A percentile compares a stretch with the other conserved stretches of the same genome.
Conservation (phyloP, 1,139 yeast species). For the Kurtzmaniella natalensis region DNA sequence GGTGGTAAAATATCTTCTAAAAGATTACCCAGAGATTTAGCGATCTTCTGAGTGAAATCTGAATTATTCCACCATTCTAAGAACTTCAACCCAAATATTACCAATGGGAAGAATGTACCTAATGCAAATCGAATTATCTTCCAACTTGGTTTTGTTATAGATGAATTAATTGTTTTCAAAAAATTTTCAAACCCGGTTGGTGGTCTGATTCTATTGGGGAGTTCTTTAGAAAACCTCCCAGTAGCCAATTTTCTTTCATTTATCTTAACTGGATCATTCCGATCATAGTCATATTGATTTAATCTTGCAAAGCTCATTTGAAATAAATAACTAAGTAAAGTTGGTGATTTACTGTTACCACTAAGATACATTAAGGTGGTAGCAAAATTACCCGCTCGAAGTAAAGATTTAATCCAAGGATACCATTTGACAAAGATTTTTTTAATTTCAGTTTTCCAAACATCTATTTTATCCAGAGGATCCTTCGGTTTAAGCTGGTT, state of each 20-base stretch:
- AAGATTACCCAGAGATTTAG: slow-evolving; percentile 47
- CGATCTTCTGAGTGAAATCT: slow-evolving; percentile 62
- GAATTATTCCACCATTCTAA: slow-evolving; percentile 94
- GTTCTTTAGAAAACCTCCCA: slow-evolving; percentile 5
- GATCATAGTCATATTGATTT: slow-evolving; percentile 55
- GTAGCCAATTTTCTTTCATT: slow-evolving; percentile 9
- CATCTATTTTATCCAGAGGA: slow-evolving; percentile 25
- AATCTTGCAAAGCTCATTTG: slow-evolving; percentile 69
- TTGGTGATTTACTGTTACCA: slow-evolving; percentile 62
- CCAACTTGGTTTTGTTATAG: slow-evolving; percentile 39
- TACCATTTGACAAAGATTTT: slow-evolving; percentile 52
- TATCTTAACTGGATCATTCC: slow-evolving; percentile 33
- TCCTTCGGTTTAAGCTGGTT: slow-evolving; percentile 36
- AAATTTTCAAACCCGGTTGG: slow-evolving; percentile 48
- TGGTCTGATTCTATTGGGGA: slow-evolving; percentile 40
- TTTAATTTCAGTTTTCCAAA: slow-evolving; percentile 28
- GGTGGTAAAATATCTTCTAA: slow-evolving; percentile 54
- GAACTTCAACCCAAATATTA: slow-evolving; percentile 79
- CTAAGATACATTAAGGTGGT: slow-evolving; percentile 65
- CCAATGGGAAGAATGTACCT: slow-evolving; percentile 70
- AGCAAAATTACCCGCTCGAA: slow-evolving; percentile 50
- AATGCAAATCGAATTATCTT: slow-evolving; percentile 32
- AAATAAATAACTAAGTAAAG: slow-evolving; percentile 58
- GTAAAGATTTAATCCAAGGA: slow-evolving; percentile 52
- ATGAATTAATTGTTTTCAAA: slow-evolving; percentile 23